Percentiles rank a stretch among this genome's conserved stretches.
Conservation (phyloP, 352 stramenopile genomes). For the Pythium dissotocum region DNA sequence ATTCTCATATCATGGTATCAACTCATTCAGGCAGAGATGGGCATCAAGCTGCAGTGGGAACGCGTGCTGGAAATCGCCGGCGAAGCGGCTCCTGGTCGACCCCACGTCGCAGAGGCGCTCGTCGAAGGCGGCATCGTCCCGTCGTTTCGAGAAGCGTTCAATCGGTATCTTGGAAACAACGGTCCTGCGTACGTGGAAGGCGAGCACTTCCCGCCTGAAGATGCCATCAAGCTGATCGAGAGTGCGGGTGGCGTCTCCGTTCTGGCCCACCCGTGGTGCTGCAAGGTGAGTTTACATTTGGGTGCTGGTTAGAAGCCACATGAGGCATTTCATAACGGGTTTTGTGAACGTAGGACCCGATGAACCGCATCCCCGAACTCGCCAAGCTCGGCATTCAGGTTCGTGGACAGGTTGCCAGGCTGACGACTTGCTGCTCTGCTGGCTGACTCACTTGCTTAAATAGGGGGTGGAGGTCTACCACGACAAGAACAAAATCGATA, state of each 20-base stretch:
- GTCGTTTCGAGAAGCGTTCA: constrained; percentile 80
- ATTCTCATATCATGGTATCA: neutral
- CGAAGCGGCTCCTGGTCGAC: constrained; percentile 75
- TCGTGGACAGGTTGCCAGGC: neutral
- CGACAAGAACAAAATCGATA: constrained; percentile 78
- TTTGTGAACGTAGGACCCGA: constrained; percentile 43
- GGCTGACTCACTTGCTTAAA: neutral
- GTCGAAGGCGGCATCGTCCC: constrained; percentile 75
- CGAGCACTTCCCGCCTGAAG: constrained; percentile 81
- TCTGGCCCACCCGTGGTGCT: constrained; percentile 86
- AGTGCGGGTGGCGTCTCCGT: constrained; percentile 78
- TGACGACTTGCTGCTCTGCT: neutral
- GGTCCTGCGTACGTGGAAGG: constrained; percentile 84
- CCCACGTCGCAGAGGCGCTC: constrained; percentile 78
- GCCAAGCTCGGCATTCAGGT: constrained; percentile 79
- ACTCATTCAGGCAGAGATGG: constrained; percentile 63
- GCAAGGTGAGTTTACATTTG: constrained; percentile 44
- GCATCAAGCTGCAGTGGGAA: constrained; percentile 80
- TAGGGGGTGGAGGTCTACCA: constrained; percentile 85
- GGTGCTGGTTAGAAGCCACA: neutral
- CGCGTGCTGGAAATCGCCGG: constrained; percentile 82
- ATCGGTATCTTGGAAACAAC: constrained; percentile 80
- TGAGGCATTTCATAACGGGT: neutral
- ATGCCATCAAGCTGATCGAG: constrained; percentile 85
- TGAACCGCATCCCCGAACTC: constrained; percentile 66